Base-by-base conservation (phyloP, 257 asterid genomes). In the Salvia miltiorrhiza region DNA sequence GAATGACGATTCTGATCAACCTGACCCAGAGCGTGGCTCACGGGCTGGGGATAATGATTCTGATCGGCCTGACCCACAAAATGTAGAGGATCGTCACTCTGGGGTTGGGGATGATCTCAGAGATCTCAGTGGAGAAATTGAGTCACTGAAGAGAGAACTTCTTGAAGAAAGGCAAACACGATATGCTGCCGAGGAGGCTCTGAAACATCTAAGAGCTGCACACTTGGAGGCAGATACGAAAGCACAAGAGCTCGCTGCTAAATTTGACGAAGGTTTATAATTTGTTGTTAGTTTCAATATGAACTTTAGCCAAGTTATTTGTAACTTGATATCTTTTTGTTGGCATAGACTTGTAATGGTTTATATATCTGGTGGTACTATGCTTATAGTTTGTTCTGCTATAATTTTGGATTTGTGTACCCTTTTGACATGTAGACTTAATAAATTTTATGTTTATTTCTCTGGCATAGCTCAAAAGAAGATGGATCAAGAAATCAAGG, bases 141-240 rank as follows among this genome's bases (percentile, higher is more conserved):
- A 84, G 72, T 86, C 87, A 44, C 69, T 94, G 80, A 86, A 78
- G 66, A 81, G 78, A 80, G 89, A 91, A 68, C 84, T 94, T 71
- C 39, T 80, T 32, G 97, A 84, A 81, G 99, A 91, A 91, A 91
- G 81, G 61, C 90, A 86, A 81, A 91, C 97, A 71, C 78, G 93
- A 48, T 73, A 48, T 65, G 97, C 97, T 78, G 93, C 99, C 0
- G 99, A 94, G 84, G 88, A 85, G 77, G 99, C 99, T 61, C 76
- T 94, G 76, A 85, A 83, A 83, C 97, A 90, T 80, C 87, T 94
- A 58, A 84, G 84, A 73, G 87, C 86, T 52, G 78, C 68, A 54
- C 88, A 86, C 70, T 81, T 74, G 5, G 99, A 88, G 82, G 96
- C 96, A 63, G 97, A 94, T 77, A 65, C 77, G 13, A 92, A 79